A percentile compares a stretch with the other conserved stretches of the same genome.
Conservation (phyloP, 75 land plant genomes). For the Pinus taeda region DNA sequence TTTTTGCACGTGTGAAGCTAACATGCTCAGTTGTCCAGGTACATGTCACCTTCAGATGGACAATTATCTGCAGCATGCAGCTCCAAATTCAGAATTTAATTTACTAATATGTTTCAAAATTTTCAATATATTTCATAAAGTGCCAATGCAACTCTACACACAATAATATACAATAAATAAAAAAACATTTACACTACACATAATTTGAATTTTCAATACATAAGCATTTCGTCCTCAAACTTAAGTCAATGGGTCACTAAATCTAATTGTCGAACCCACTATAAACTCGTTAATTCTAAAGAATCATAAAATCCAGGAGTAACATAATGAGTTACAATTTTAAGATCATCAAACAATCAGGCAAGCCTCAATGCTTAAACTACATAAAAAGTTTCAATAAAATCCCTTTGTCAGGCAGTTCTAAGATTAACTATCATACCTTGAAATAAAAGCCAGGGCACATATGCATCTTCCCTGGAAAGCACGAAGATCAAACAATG, state of each 20-base stretch:
- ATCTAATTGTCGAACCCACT: not conserved
- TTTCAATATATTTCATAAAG: not conserved
- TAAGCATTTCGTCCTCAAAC: no score
- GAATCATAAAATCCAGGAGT: not conserved
- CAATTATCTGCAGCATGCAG: constrained; percentile 9
- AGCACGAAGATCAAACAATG: not conserved
- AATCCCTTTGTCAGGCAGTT: not conserved
- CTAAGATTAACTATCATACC: not conserved
- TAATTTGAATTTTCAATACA: no score
- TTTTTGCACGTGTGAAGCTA: not conserved
- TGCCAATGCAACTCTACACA: not conserved
- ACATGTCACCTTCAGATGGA: constrained; percentile 9
- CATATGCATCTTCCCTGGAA: not conserved
- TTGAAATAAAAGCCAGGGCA: not conserved
- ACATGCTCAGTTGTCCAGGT: constrained; percentile 1
- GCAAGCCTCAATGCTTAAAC: not conserved
- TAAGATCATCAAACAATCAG: no score
- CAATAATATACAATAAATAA: not conserved
- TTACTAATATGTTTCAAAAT: not conserved
- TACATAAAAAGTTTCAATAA: not conserved
- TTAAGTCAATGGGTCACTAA: not conserved
- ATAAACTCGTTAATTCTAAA: not conserved
- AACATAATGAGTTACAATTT: not conserved
- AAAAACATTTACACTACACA: not conserved
- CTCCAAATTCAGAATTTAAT: constrained; percentile 5